A percentile compares a stretch with the other conserved stretches of the same genome.
Evolutionary conservation across 768 basidiomycete species (phyloP).

Genomic region (Trametopsis cervina): DNA sequence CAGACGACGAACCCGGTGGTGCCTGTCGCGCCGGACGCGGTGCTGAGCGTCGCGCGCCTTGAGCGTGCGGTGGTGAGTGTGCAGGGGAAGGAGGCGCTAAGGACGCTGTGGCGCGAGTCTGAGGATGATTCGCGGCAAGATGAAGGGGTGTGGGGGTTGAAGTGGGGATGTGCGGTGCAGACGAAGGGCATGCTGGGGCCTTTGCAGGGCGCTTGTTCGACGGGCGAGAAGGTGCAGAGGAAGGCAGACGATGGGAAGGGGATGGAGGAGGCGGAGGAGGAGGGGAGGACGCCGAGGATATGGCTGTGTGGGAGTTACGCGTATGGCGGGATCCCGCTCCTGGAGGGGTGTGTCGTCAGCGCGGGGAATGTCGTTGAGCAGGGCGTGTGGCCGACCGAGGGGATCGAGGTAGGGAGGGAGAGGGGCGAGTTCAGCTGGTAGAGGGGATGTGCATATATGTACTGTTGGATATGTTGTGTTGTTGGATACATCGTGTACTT

Average conservation of each 20-base stretch:
- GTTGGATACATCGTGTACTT: too few relatives aligned
- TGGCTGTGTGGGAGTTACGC: slow-evolving; percentile 75
- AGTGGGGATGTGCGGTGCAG: slow-evolving; percentile 39
- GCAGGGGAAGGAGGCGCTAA: slow-evolving; percentile 44
- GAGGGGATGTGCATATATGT: too few relatives aligned
- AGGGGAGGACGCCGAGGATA: slow-evolving; percentile 34
- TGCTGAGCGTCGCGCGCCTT: slow-evolving; percentile 52
- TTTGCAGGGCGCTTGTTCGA: slow-evolving; percentile 40
- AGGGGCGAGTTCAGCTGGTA: too few relatives aligned
- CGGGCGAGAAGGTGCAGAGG: background rate
- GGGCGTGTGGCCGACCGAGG: slow-evolving; percentile 19
- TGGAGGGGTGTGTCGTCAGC: slow-evolving; percentile 76
- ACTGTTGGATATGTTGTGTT: too few relatives aligned
- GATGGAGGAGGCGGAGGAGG: background rate
- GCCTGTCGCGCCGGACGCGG: slow-evolving; percentile 35
- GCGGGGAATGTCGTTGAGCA: slow-evolving; percentile 46
- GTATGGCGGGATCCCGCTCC: slow-evolving; percentile 62
- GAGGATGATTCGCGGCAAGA: slow-evolving; percentile 2
- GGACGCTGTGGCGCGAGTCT: slow-evolving; percentile 34
- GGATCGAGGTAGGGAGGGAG: too few relatives aligned
- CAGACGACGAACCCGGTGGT: slow-evolving; percentile 75
- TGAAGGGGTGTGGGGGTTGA: slow-evolving; percentile 20
- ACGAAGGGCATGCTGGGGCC: slow-evolving; percentile 33
- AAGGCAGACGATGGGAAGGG: slow-evolving; percentile 13
- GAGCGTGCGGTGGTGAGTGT: slow-evolving; percentile 56